phyloP scores from a whole-genome alignment of 2,329 filamentous ascomycete species.

The Xylaria sp. region DNA sequence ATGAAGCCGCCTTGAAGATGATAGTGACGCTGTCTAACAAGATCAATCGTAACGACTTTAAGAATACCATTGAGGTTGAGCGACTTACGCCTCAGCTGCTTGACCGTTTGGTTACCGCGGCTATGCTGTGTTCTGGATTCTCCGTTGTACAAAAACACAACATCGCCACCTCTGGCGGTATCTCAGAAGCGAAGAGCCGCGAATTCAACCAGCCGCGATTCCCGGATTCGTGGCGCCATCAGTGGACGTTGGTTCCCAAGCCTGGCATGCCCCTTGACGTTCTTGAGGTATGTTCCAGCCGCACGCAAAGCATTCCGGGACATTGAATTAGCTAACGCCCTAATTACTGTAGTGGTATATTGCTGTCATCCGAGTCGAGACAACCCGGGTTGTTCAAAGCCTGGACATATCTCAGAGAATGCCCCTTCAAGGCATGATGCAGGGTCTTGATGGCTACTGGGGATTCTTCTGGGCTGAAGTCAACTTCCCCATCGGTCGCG shows the following conservation, averaged over 20 bases:
- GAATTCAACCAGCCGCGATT: conserved; percentile 60
- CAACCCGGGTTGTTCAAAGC: conserved; percentile 53
- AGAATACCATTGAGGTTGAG: conserved; percentile 33
- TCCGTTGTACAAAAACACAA: conserved; percentile 70
- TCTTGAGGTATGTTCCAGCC: conserved; percentile 59
- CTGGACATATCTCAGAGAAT: conserved; percentile 56
- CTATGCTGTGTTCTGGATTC: conserved; percentile 69
- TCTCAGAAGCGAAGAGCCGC: conserved; percentile 50
- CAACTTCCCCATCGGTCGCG: conserved; percentile 52
- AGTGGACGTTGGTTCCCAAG: conserved; percentile 63
- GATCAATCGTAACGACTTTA: conserved; percentile 50
- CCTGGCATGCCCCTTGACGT: conserved; percentile 61
- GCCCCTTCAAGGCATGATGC: conserved; percentile 45
- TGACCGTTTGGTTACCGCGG: conserved; percentile 61
- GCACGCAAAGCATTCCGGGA: background rate
- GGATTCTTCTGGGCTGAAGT: conserved; percentile 64
- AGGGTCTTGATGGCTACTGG: conserved; percentile 57
- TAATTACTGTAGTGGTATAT: conserved; percentile 63
- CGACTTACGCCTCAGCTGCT: conserved; percentile 64
- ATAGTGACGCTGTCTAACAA: conserved; percentile 57
- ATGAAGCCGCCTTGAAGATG: conserved; percentile 60
- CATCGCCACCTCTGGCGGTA: conserved; percentile 56
- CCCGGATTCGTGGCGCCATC: conserved; percentile 61
- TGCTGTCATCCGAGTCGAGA: conserved; percentile 63
- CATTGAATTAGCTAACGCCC: conserved; percentile 34